Evolutionary conservation across 164 flowering plant species (phyloP), one percentile per base, ranked within the genome.

Genomic region (Euptelea pleiosperma): DNA sequence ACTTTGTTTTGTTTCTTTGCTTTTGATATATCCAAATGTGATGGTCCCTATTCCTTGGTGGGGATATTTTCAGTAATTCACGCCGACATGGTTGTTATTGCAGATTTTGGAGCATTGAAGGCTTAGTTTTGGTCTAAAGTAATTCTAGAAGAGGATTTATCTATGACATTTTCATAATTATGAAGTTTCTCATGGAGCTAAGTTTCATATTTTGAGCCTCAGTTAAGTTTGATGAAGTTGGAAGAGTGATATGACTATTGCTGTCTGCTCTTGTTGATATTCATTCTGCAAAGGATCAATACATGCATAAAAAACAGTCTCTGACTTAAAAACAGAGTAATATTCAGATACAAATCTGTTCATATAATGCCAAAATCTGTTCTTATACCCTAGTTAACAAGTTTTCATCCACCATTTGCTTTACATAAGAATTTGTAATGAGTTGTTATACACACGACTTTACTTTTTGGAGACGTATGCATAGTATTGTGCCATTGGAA

Each of bases 401-500:
- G 10, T 57, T 48, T 47, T 39, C 46, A n/a, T 58, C 39, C 40
- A 54, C 52, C 48, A 34, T 41, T 37, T 24, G 48, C 62, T 60
- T 54, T 60, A 60, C 55, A 41, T 55, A 35, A 51, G 54, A 57
- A 45, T 57, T 63, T 69, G 41, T 69, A 54, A 49, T 18, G 43
- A 46, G 50, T 4, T 6, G 7, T 3, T 42, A 42, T 14, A 50
- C n/a, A 16, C 29, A 24, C 47, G 33, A 35, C 40, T 43, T 55
- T 63, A 73, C 63, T 71, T 70, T 61, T 59, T 74, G 43, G 99
- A 90, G 67, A 93, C 82, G 70, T 94, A 93, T 10, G 97, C 98
- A 61, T 93, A 89, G 70, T 93, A 93, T 69, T 93, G 98, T 53
- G 92, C 96, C 99, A 94, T 94, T 22, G 99, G 99, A 70, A 94